Evolutionary conservation across 1,139 yeast genomes (phyloP), one percentile per base, ranked within the genome.

Genomic region (Debaryomyces sp.): DNA sequence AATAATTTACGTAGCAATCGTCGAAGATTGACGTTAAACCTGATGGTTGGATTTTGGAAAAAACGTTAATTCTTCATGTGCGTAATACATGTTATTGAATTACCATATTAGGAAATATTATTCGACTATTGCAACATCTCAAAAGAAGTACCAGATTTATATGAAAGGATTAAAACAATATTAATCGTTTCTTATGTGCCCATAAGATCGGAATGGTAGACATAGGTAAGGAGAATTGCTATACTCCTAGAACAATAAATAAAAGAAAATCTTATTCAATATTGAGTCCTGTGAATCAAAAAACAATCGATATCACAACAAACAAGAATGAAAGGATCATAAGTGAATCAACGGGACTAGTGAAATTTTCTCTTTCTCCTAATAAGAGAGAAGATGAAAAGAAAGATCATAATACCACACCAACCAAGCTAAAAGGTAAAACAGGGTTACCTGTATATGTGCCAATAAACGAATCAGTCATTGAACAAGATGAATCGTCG

Each of bases 321-420:
- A 46, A 42, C 38, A 39, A 51, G 42, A 49, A 44, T 26, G 52
- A 56, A 21, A 47, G 63, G 41, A 47, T 56, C 12, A 48, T 58
- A 23, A 61, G 64, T 45, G 60, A 60, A 47, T 48, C 61, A 4
- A 59, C 64, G 1, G 64, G 64, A 7, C 48, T 62, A 21, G 63
- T 51, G 21, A 60, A 62, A 42, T 59, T 60, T 38, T 51, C 63
- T 2, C 49, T 60, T 21, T 52, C 61, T 7, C 55, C 61, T 2
- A 44, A 30, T 17, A 47, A 46, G 33, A 34, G 23, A 17, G 35
- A 17, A 24, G 5, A 32, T 7, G 34, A 42, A 17, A 12, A 13
- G 6, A 26, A 17, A 17, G 26, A 27, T 13, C 27, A 2, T 9
- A 29, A 17, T 6, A 23, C 30, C 15, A 32, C 41, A 6, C 44